Evolutionary conservation across 768 basidiomycete species (phyloP).

Genomic region (Tylopilus felleus): DNA sequence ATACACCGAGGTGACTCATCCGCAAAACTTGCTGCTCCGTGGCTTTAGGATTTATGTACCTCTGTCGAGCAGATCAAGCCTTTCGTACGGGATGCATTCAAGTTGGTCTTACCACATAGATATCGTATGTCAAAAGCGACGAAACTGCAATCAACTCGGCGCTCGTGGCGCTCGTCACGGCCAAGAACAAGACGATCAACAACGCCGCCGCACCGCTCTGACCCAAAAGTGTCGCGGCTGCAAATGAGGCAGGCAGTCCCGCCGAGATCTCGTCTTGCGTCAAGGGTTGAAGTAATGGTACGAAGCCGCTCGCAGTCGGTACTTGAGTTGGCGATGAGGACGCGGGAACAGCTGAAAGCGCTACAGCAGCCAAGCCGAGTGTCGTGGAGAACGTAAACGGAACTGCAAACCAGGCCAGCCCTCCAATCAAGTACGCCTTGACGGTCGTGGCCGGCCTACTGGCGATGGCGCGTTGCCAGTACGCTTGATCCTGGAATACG

Average conservation of each 20-base stretch:
- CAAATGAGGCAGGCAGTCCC: slow-evolving; percentile 84
- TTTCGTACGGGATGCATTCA: not conserved
- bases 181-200: slow-evolving; percentile 80
- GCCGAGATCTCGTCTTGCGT: slow-evolving; percentile 70
- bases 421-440: slow-evolving; percentile 88
- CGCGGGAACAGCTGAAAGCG: slow-evolving; percentile 50
- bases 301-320: slow-evolving; percentile 51
- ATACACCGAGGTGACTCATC: slow-evolving; percentile 65
- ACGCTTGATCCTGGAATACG: slow-evolving; percentile 69
- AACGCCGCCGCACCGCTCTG: slow-evolving; percentile 76
- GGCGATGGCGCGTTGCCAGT: slow-evolving; percentile 92
- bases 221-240: slow-evolving; percentile 78
- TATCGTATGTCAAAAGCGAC: slow-evolving; percentile 76
- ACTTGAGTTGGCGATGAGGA: slow-evolving; percentile 24
- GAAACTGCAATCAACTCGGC: slow-evolving; percentile 94
- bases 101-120: slow-evolving; percentile 58
- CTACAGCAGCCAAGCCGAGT: slow-evolving; percentile 84
- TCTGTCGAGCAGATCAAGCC: slow-evolving; percentile 31
- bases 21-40: slow-evolving; percentile 68
- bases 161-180: slow-evolving; percentile 79
- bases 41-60: slow-evolving; percentile 79
- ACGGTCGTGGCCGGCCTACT: slow-evolving; percentile 80
- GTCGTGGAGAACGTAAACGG: slow-evolving; percentile 86
- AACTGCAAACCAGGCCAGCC: slow-evolving; percentile 89
- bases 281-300: slow-evolving; percentile 40